phyloP scores from a whole-genome alignment of 2,329 filamentous ascomycete species.

The Fusarium haematococcum region DNA sequence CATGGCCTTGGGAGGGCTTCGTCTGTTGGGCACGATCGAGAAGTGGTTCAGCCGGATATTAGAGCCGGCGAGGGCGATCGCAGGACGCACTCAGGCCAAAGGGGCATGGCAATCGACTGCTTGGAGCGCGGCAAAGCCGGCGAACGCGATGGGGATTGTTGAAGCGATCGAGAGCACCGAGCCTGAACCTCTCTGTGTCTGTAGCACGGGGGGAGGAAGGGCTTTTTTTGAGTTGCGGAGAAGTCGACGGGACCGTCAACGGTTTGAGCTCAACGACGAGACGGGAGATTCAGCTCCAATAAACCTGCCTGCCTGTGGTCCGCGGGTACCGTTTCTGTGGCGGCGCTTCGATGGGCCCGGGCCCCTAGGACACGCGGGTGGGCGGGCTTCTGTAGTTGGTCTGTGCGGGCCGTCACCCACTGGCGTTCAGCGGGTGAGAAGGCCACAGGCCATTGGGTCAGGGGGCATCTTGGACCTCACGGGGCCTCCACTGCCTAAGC shows the following conservation, averaged over 20 bases:
- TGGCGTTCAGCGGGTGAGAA: constrained; percentile 27
- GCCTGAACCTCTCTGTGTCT: neutral
- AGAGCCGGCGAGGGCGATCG: constrained; percentile 40
- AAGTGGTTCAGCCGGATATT: constrained; percentile 33
- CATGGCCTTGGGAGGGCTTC: constrained; percentile 37
- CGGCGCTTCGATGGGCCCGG: constrained; percentile 17
- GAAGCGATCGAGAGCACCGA: neutral
- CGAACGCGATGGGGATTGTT: constrained; percentile 24
- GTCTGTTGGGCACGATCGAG: constrained; percentile 15
- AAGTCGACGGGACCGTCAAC: neutral
- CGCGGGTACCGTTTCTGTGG: constrained; percentile 14
- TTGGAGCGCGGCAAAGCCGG: constrained; percentile 34
- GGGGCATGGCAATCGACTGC: constrained; percentile 40
- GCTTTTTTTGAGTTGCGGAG: neutral
- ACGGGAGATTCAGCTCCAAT: constrained; percentile 22
- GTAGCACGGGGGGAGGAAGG: neutral
- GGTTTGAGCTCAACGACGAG: constrained; percentile 8
- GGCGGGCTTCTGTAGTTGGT: constrained; percentile 5
- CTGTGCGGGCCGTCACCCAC: constrained; percentile 34
- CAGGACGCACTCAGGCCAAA: constrained; percentile 34
- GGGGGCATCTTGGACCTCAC: neutral
- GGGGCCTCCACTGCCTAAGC: constrained; percentile 11
- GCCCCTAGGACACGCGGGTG: neutral
- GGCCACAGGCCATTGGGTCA: constrained; percentile 7
- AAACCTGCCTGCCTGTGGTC: neutral